Evolutionary conservation across 78 protist species (phyloP), one percentile per base, ranked within the genome.

Genomic region (Polysphondylium violaceum): DNA sequence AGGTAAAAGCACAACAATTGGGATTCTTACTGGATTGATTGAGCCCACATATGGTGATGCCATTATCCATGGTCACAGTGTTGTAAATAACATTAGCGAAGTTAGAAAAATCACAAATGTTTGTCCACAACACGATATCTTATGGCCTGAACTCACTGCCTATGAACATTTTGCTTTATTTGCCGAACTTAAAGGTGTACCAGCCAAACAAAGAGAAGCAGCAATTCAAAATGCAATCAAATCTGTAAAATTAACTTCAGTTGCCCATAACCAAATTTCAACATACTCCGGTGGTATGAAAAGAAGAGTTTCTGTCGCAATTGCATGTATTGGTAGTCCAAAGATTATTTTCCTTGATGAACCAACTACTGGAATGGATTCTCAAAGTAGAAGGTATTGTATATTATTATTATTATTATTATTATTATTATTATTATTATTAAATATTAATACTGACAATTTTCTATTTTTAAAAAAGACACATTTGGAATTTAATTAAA

Each of bases 1-100:
- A 17, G 95, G 94, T 40, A 97, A 97, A 83, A 75, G 97, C 3
- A 97, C 99, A 2, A 76, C 97, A 8, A 92, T 98, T 71, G 94
- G 79, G 61, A 93, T 97, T 78, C 50, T 96, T 11, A 95, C 97
- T 14, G 98, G 98, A 61, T 36, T 86, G 25, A 43, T 69, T 16
- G 41, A 31, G 29, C 91, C 95, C 53, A 47, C 95, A 12, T 67
- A 86, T 17, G 95, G 93, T 31, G 93, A 87, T 61, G 93, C 93
- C 16, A 11, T 73, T 0, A 50, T 87, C 56, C 73, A 56, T 44
- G 93, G 93, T 27, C 38, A 87, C 51, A 73, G 85, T 73, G 55
- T 87, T 3, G 53, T 75, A 21, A 38, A 60, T 41, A 71, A 73
- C 11, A 58, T 87, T 25, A 58, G 44, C 23, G 67, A 72, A 11